Percentiles rank a stretch among this genome's conserved stretches.
Evolutionary conservation across 805 yeast genomes (phyloP).

Genomic region (Candida chilensis): DNA sequence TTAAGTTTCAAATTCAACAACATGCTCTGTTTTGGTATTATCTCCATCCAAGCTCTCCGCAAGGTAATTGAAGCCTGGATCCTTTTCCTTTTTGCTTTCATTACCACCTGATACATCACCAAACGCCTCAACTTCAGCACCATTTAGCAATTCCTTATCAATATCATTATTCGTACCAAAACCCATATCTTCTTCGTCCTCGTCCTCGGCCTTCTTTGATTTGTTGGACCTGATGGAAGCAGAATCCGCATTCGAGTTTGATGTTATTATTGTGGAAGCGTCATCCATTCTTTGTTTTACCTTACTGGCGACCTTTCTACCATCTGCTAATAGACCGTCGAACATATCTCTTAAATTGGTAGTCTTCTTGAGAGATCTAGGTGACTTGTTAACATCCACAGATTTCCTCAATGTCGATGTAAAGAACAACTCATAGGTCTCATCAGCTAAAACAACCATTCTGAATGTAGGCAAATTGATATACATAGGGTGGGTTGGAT

Average conservation of each 20-base stretch:
- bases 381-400: slow-evolving; percentile 53
- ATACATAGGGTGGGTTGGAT: slow-evolving; percentile 68
- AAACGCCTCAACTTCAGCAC: slow-evolving; percentile 36
- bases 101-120: slow-evolving; percentile 19
- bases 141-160: slow-evolving; percentile 38
- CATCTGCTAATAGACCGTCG: slow-evolving; percentile 87
- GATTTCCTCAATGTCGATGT: slow-evolving; percentile 58
- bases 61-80: too few species aligned
- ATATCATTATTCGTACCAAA: slow-evolving; percentile 29
- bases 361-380: slow-evolving; percentile 30
- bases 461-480: slow-evolving; percentile 82
- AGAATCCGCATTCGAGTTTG: too few species aligned
- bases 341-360: slow-evolving; percentile 75
- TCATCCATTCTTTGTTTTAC: slow-evolving; percentile 85
- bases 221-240: slow-evolving; percentile 7
- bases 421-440: slow-evolving; percentile 82
- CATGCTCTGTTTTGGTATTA: too few species aligned
- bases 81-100: too few species aligned
- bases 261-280: too few species aligned
- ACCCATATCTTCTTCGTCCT: slow-evolving; percentile 41
- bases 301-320: slow-evolving; percentile 82
- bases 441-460: slow-evolving; percentile 92
- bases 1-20: too few species aligned
- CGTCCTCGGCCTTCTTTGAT: slow-evolving; percentile 13
- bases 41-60: too few species aligned